Base-by-base conservation (phyloP, 2,329 filamentous ascomycete genomes). In the Dryadomyces quercivorus region DNA sequence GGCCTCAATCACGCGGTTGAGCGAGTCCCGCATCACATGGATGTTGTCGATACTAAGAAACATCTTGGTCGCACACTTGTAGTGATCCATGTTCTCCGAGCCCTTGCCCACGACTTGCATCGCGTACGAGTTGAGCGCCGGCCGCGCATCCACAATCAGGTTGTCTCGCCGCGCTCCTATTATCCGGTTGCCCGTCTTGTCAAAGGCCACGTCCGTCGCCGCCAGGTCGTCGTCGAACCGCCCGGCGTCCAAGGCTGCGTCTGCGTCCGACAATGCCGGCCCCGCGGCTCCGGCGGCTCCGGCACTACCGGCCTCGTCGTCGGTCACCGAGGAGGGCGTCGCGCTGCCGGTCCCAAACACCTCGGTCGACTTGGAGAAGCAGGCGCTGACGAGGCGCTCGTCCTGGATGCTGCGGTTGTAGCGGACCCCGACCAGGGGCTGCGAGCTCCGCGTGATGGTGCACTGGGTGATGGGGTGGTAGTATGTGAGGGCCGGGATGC, bases 31-130 rank as follows among this genome's bases (percentile, higher is more conserved):
- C 93, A 98, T 98, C 58, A 96, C 90, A 65, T 98, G 93, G 57
- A 98, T 97, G 66, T 98, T 98, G 67, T 94, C 92, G 63, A 98
- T 98, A 59, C 88, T 93, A 55, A 98, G 78, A 65, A 94, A 98
- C 34, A 86, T 85, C 69, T 96, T 95, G 56, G 85, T 85, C 16
- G 90, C 89, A 63, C 91, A 92, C 58, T 86, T 88, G 72, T 98
- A 98, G 69, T 95, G 86, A 60, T 95, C 88, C 88, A 97, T 96
- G 63, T 96, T 95, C 69, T 98, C 93, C 0, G 92, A 95, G 2
- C 93, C 93, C 66, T 91, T 83, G 7, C 93, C 93, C 59, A 92
- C 84, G 4, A 91, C 88, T 67, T 96, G 91, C 79, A 96, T 97
- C 7, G 90, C 90, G 61, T 91, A 83, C 20, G 93, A 93, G 66